phyloP scores from a whole-genome alignment of 495 filamentous ascomycete genomes.

The Cenococcum geophilum region DNA sequence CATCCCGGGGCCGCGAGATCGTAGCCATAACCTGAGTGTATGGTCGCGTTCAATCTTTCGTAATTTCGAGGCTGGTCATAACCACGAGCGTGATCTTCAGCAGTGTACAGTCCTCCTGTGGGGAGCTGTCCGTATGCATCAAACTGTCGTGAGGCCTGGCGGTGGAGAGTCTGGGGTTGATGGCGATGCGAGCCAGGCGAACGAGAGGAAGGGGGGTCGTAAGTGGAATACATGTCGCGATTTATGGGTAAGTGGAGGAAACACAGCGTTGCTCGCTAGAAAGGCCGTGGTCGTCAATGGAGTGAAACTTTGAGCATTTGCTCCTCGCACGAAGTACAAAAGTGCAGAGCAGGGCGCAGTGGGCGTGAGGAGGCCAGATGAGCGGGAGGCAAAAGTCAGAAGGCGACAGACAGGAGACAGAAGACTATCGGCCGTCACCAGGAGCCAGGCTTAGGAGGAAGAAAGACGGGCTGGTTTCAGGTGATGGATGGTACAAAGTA shows the following conservation, averaged over 20 bases:
- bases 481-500: neutral
- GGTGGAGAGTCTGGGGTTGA: constrained; percentile 58
- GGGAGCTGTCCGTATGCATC: constrained; percentile 40
- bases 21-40: constrained; percentile 26
- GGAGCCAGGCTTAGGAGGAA: neutral
- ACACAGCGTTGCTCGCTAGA: constrained; percentile 3
- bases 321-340: constrained; percentile 1
- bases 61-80: constrained; percentile 24
- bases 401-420: neutral
- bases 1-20: constrained; percentile 27
- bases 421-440: neutral
- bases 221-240: constrained; percentile 48
- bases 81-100: constrained; percentile 30
- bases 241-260: constrained; percentile 52
- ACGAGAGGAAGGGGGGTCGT: constrained; percentile 53
- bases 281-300: constrained; percentile 4
- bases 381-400: neutral
- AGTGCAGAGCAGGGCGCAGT: neutral
- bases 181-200: constrained; percentile 58
- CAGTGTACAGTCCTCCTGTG: constrained; percentile 27
- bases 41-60: constrained; percentile 30
- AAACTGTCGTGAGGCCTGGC: constrained; percentile 63
- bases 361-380: neutral
- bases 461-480: neutral
- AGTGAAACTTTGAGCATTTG: neutral